Evolutionary conservation across 1,139 yeast species (phyloP).

Genomic region (Hemisphaericaspora subhashii): DNA sequence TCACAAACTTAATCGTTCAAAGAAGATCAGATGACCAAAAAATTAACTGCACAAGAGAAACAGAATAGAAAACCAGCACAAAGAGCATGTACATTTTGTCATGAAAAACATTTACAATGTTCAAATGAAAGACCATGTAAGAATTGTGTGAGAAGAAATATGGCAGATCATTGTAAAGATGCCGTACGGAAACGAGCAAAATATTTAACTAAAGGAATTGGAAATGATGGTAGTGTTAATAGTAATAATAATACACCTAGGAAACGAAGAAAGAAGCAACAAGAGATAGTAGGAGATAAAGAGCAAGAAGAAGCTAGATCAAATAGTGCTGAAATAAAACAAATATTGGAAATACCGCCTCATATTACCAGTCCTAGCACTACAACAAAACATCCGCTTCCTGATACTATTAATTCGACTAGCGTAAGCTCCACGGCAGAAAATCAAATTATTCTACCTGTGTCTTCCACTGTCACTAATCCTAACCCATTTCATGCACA

Average conservation of each 20-base stretch:
- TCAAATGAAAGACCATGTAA: conserved; percentile 61
- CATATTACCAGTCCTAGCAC: background rate
- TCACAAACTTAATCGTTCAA: too few relatives aligned
- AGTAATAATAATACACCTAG: conserved; percentile 1
- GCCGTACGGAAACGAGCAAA: conserved; percentile 59
- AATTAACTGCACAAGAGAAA: conserved; percentile 53
- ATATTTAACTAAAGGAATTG: conserved; percentile 23
- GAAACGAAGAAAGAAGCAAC: conserved; percentile 1
- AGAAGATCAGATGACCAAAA: conserved; percentile 52
- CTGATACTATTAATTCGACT: background rate
- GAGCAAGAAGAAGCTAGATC: background rate
- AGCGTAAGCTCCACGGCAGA: background rate
- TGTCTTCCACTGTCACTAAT: too few relatives aligned
- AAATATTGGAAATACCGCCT: conserved; percentile 3
- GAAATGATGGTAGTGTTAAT: conserved; percentile 4
- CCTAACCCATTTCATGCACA: background rate
- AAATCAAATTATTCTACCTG: too few relatives aligned
- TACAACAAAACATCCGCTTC: background rate
- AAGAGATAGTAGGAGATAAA: too few relatives aligned
- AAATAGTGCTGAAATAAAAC: background rate
- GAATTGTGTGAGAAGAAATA: conserved; percentile 63
- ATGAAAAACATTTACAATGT: conserved; percentile 70
- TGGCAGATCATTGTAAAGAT: conserved; percentile 56
- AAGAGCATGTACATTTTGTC: conserved; percentile 72
- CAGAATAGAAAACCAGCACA: conserved; percentile 58